Base-by-base conservation (phyloP, 176 grass and related monocot species). In the Leersia perrieri region DNA sequence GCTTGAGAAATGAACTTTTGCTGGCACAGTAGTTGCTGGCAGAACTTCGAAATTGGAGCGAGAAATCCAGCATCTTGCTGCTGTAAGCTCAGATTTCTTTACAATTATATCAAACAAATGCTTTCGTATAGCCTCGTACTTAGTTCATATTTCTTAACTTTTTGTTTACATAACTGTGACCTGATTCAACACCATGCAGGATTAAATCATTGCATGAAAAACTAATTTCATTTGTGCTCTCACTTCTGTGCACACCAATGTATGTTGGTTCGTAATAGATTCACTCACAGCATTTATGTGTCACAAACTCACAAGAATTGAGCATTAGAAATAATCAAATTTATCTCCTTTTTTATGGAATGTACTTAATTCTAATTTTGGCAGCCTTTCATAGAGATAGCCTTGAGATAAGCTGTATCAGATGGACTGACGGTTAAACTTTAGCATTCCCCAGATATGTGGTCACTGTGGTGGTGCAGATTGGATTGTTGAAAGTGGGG, bases 51-150 rank as follows among this genome's bases (percentile, higher is more conserved):
- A 87, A 63, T 75, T 93, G 71, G 95, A 98, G 86, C 81, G 53
- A 57, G 90, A 94, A 70, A 93, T 94, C 66, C 95, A 94, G 63
- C 95, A 94, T 77, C 88, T 98, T 32, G 60, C 86, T 61, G 86
- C 90, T 67, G 95, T 98, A 86, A 91, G 90, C 91, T 84, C 3
- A 6, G 33, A 45, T 70, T 63, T 29, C 20, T 6, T 81, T 13
- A 77, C 41, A 49, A 25, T 71, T 34, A 0, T 47, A 20, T 68
- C 41, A 32, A 38, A 61, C 6, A 70, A 44, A 33, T 36, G 32
- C 23, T 16, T 68, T 33, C n/a, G 18, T 85, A 51, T 63, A 63
- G 22, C 38, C 11, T 72, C 9, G 4, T 62, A 11, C 34, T 66
- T 72, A 32, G 35, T 26, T 58, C 72, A 47, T 68, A 25, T 16